Evolutionary conservation across 805 yeast species (phyloP), one percentile per base, ranked within the genome.

Genomic region (Metschnikowia santaceciliae): DNA sequence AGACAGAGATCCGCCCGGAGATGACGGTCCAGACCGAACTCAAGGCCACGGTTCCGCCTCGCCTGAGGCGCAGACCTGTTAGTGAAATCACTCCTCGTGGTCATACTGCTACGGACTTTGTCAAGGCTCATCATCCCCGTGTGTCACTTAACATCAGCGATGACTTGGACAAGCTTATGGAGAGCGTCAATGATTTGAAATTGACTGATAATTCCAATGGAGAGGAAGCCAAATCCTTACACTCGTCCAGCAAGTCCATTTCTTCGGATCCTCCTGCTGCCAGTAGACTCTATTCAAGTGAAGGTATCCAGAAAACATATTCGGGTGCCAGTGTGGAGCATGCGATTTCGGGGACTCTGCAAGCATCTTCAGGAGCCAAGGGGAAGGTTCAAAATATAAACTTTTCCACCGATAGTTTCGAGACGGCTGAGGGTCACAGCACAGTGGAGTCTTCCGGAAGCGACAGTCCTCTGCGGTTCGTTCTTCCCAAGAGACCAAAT

Each of bases 101-200:
- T 34, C 7, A 46, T 33, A 11, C 34, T 39, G 13, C 42, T 34
- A 13, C 43, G 33, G 19, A 32, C 10, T 36, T 30, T 15, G 23
- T 11, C 23, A 44, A 26, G 17, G 13, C 47, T 20, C 47, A 52
- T 19, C 47, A 41, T 37, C 44, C 48, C 37, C 59, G 67, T 20
- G 43, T 57, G 4, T 67, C 73, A 6, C 53, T 69, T 39, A 62
- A 61, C 33, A 56, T 72, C 23, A 62, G 61, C 49, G 76, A 71
- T 48, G 76, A 68, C 51, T 61, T 73, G 34, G 76, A 71, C 50
- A 61, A 61, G 47, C 62, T 73, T 48, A 72, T 73, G 78, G 63
- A 61, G 33, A 61, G 63, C 46, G 74, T 74, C 35, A 64, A 49
- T 17, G 45, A 15, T 41, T 49, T 57, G 38, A 33, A 42, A 19